phyloP scores from a whole-genome alignment of 176 grass and related monocot species.

The Otatea glauca region DNA sequence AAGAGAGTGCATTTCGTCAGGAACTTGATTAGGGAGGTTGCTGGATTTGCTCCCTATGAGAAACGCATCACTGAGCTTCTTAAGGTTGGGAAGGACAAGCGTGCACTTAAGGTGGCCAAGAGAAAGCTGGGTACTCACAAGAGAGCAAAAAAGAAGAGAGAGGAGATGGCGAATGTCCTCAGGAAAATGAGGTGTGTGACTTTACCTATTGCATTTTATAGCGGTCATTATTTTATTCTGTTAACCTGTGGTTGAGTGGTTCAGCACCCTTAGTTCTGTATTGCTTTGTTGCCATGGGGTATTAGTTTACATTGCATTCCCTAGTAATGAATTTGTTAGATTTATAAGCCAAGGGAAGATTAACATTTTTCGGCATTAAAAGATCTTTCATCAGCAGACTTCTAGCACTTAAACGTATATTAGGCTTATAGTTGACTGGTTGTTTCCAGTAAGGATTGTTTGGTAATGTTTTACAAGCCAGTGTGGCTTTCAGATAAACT shows the following conservation, averaged over 20 bases:
- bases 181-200: conserved; percentile 54
- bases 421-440: neutral
- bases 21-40: conserved; percentile 63
- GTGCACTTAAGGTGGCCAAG: conserved; percentile 62
- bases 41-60: conserved; percentile 70
- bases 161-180: conserved; percentile 57
- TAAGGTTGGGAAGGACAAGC: conserved; percentile 68
- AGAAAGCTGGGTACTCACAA: conserved; percentile 68
- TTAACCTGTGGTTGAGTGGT: neutral
- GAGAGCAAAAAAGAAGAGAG: conserved; percentile 74
- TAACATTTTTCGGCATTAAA: neutral
- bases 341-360: neutral
- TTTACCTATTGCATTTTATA: neutral
- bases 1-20: conserved; percentile 57
- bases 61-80: conserved; percentile 66
- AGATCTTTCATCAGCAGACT: neutral
- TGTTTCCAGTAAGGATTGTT: neutral
- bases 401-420: neutral
- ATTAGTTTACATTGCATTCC: neutral
- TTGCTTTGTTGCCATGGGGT: neutral
- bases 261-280: neutral
- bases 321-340: neutral
- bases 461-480: neutral
- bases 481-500: neutral
- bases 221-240: neutral